A percentile compares a stretch with the other conserved stretches of the same genome.
Evolutionary conservation across 1,284 basidiomycete species (phyloP).

Genomic region (Ceratobasidium sp.): DNA sequence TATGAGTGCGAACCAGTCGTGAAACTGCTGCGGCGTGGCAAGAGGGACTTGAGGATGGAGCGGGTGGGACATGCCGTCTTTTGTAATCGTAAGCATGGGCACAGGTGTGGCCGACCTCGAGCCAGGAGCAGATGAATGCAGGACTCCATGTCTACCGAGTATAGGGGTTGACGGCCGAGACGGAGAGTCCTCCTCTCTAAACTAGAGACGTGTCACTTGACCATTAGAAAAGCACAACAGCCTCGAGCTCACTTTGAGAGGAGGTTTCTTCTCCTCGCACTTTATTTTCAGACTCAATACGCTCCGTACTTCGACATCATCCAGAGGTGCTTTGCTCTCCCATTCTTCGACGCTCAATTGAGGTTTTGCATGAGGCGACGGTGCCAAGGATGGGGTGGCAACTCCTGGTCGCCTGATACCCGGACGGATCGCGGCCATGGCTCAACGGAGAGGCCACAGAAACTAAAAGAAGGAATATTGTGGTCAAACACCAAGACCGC

Average conservation of each 20-base stretch:
- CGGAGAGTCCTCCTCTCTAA: slow-evolving; percentile 51
- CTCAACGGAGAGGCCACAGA: not conserved
- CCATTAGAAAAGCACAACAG: not conserved
- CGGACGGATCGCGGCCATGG: slow-evolving; percentile 31
- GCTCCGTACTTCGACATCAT: slow-evolving; percentile 72
- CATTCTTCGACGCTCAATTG: slow-evolving; percentile 81
- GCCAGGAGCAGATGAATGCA: slow-evolving; percentile 36
- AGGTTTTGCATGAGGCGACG: slow-evolving; percentile 52
- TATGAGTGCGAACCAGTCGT: slow-evolving; percentile 90
- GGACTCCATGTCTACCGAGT: slow-evolving; percentile 28
- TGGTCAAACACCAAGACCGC: not conserved
- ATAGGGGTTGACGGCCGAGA: slow-evolving; percentile 56
- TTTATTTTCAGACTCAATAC: slow-evolving; percentile 69
- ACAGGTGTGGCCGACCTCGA: slow-evolving; percentile 42
- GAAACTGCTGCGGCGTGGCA: slow-evolving; percentile 89
- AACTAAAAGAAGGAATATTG: slow-evolving; percentile 2
- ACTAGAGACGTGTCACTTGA: slow-evolving; percentile 22
- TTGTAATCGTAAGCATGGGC: slow-evolving; percentile 24
- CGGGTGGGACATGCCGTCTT: slow-evolving; percentile 50
- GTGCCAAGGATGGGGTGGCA: slow-evolving; percentile 17
- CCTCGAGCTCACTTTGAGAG: slow-evolving; percentile 66
- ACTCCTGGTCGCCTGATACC: slow-evolving; percentile 18
- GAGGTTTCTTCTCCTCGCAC: slow-evolving; percentile 67
- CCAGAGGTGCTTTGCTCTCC: slow-evolving; percentile 81
- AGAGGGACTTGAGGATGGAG: slow-evolving; percentile 76